Evolutionary conservation across 495 filamentous ascomycete species (phyloP), one percentile per base, ranked within the genome.

Genomic region (Penicillium chermesinum): DNA sequence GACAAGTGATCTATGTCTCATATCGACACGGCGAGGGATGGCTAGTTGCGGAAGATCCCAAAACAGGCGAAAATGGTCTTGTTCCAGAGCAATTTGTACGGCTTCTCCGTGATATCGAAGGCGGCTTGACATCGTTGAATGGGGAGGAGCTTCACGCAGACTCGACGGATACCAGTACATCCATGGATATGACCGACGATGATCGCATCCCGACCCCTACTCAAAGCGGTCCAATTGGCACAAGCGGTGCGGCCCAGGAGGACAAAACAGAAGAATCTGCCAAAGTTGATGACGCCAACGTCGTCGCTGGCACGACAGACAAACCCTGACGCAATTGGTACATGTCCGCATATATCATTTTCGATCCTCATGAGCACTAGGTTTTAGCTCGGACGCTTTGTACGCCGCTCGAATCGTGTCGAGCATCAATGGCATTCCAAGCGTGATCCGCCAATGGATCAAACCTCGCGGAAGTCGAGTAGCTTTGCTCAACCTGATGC

Each of bases 21-120:
- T 98, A 96, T 62, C 77, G 93, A 22, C 90, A 97, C 64, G 91
- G 91, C 15, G 88, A 96, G 67, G 93, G 93, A 35, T 98, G 93
- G 93, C 75, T 98, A 33, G 93, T 98, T 18, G 93, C 94, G 2
- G 85, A 94, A 67, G 94, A 98, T 57, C 93, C 93, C n/a, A 87
- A 83, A 62, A 95, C 89, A 2, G 88, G 84, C 3, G 85, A 88
- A 63, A 81, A 86, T 50, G 93, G 93, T 2, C 75, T 98, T 35
- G 93, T 98, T 1, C 93, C 93, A 7, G 93, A 98, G 66, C 89
- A 95, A 67, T 98, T 97, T 62, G 93, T 98, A 43, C 84, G 93
- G 7, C 77, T 98, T 18, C 75, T 97, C 48, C 84, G 90, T 19
- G 91, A 97, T 57, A 93, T 97, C 44, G 87, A 93, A 62, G 89